Evolutionary conservation across 306 rosid genomes (phyloP).

Genomic region (Crataegus laevigata): DNA sequence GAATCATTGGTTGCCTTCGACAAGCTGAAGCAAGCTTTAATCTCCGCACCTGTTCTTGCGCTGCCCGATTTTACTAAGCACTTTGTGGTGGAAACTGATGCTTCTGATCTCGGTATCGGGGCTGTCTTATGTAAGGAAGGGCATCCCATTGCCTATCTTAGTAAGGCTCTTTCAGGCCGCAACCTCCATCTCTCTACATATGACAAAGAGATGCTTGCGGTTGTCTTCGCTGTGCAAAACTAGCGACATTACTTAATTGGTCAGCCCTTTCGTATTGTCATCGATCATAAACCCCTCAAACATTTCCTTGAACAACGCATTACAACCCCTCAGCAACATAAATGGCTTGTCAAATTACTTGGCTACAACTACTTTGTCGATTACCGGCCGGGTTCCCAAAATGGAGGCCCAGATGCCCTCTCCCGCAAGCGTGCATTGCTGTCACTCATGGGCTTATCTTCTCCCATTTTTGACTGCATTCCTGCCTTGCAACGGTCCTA

Average conservation of each 20-base stretch:
- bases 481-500: too few species aligned
- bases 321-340: too few species aligned
- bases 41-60: too few species aligned
- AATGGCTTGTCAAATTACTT: too few species aligned
- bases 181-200: too few species aligned
- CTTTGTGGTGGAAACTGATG: not conserved
- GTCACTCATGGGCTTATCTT: not conserved
- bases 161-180: accelerated
- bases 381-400: not conserved
- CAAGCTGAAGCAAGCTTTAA: too few species aligned
- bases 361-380: too few species aligned
- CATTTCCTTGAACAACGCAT: not conserved
- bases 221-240: not conserved
- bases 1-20: too few species aligned
- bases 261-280: not conserved
- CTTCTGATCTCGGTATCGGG: not conserved
- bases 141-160: not conserved
- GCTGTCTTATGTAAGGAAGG: not conserved
- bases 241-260: not conserved
- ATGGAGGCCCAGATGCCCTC: not conserved
- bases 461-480: not conserved
- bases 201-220: not conserved
- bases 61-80: not conserved
- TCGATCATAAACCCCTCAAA: not conserved
- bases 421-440: not conserved